Evolutionary conservation across 495 filamentous ascomycete species (phyloP).

Genomic region (Talaromyces adpressus): DNA sequence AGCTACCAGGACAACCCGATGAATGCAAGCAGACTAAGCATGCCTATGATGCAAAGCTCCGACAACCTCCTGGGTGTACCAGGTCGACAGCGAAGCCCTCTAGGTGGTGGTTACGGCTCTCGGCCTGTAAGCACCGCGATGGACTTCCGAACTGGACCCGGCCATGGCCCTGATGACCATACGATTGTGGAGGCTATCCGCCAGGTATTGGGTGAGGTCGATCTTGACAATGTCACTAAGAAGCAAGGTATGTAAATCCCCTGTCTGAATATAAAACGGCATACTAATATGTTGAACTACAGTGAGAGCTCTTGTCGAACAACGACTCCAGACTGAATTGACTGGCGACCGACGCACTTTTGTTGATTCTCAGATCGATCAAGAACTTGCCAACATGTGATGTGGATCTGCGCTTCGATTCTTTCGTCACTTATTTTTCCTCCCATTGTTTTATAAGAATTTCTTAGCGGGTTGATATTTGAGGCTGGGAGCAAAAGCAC

Average conservation of each 20-base stretch:
- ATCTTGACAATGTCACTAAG: constrained; percentile 94
- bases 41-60: constrained; percentile 46
- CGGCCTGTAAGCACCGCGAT: constrained; percentile 57
- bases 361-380: constrained; percentile 86
- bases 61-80: constrained; percentile 51
- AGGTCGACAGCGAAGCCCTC: constrained; percentile 46
- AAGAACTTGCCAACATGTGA: constrained; percentile 90
- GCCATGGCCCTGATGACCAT: constrained; percentile 60
- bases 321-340: constrained; percentile 81
- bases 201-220: constrained; percentile 75
- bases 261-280: not conserved
- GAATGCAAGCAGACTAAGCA: constrained; percentile 39
- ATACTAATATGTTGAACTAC: constrained; percentile 9
- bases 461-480: constrained; percentile 14
- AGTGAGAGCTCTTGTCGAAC: constrained; percentile 85
- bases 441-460: constrained; percentile 9
- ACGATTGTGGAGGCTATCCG: constrained; percentile 78
- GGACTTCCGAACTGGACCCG: constrained; percentile 62
- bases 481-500: constrained; percentile 4
- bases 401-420: constrained; percentile 6
- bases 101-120: constrained; percentile 37
- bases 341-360: constrained; percentile 74
- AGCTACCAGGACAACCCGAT: constrained; percentile 46
- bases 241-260: constrained; percentile 62
- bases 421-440: constrained; percentile 10